Evolutionary conservation across 768 basidiomycete species (phyloP).

Genomic region (Pisolithus sp.): DNA sequence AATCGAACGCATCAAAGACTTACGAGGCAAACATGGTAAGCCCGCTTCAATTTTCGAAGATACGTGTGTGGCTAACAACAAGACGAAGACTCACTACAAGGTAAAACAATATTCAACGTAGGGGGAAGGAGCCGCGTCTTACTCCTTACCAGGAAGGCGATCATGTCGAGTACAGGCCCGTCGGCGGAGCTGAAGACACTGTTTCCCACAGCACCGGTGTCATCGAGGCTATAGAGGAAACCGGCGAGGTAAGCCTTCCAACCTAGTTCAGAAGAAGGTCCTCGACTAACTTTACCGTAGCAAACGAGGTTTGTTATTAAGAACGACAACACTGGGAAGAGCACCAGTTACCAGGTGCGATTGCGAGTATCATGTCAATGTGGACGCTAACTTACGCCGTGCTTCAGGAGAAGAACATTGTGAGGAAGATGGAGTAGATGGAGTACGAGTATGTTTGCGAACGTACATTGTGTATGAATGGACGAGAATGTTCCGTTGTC

Average conservation of each 20-base stretch:
- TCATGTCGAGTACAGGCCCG: slow-evolving; percentile 38
- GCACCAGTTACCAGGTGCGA: slow-evolving; percentile 31
- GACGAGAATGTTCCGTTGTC: too few species aligned
- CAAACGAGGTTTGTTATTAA: slow-evolving; percentile 32
- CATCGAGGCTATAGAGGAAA: slow-evolving; percentile 27
- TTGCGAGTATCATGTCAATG: not conserved
- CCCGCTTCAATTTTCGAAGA: not conserved
- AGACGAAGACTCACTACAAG: slow-evolving; percentile 13
- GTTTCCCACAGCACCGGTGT: slow-evolving; percentile 34
- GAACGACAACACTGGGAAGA: slow-evolving; percentile 40
- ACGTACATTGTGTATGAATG: too few species aligned
- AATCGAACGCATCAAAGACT: too few species aligned
- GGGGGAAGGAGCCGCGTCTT: not conserved
- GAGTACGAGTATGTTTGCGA: too few species aligned
- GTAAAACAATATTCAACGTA: slow-evolving; percentile 2
- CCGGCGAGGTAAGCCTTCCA: slow-evolving; percentile 28
- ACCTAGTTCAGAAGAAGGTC: not conserved
- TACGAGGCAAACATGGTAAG: not conserved
- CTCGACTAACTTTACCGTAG: slow-evolving; percentile 13
- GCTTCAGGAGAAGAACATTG: slow-evolving; percentile 33
- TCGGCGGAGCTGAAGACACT: slow-evolving; percentile 34
- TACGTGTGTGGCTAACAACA: not conserved
- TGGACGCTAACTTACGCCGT: not conserved
- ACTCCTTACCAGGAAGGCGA: slow-evolving; percentile 28
- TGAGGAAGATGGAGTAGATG: slow-evolving; percentile 15